Base-by-base conservation (phyloP, 176 grass and related monocot species). In the Lolium perenne region DNA sequence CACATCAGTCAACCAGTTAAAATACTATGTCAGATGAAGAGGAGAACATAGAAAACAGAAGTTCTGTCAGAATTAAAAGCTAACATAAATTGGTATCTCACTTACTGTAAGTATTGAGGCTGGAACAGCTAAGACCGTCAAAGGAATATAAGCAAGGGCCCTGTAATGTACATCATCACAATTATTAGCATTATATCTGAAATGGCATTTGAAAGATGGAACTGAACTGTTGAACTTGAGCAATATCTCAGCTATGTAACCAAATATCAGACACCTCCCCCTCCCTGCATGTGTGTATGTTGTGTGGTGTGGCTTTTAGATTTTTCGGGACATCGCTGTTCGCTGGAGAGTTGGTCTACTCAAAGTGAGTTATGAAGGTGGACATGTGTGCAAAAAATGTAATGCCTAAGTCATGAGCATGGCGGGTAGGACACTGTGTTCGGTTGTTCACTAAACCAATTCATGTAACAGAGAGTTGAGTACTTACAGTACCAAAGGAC, bases 401-500 rank as follows among this genome's bases (percentile, higher is more conserved):
- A 78, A 79, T 49, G 11, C 21, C 75, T 71, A 85, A 78, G 72
- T 78, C n/a, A 3, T 25, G 14, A 16, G 32, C 4, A 46, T 55
- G 29, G 60, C 38, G 46, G 32, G 26, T 32, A 62, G 32, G 10
- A 45, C 47, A 67, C 47, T 68, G 50, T 50, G 15, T 74, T 29
- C 71, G 49, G 71, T 50, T 74, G 11, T 76, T 62, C 55, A 65
- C 29, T 35, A 53, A n/a, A 56, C 17, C 40, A 86, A 84, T 18
- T 79, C 49, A 82, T 48, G 48, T 46, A 43, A 73, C 73, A 29
- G 7, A 76, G 8, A 80, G 29, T 70, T 77, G 62, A 81, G 55
- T 66, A 89, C 94, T 99, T 99, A 99, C 97, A 99, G 79, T 56
- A 99, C 92, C 80, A 99, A 69, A 94, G 96, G 96, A 84, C 96